These are phyloP conservation scores for Penicillium sp. DNA, from an alignment of 2,329 filamentous ascomycete genomes.

Conservation along the genomic window DNA sequence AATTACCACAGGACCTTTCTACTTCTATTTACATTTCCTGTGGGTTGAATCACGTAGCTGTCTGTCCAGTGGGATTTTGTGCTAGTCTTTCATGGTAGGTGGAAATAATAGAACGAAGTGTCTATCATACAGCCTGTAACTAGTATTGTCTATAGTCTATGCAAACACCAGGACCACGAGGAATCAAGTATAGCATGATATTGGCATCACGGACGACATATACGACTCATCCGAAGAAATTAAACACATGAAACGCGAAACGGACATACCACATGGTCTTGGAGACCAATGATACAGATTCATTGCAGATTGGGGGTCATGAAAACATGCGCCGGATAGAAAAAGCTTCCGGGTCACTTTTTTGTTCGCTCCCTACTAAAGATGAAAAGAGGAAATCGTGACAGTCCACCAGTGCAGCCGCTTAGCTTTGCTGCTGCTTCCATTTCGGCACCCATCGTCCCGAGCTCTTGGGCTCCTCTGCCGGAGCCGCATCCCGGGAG, in stretches of 20 bases:
- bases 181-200: conserved; percentile 11
- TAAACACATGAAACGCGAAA: conserved; percentile 17
- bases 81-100: too few relatives aligned
- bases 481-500: conserved; percentile 29
- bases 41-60: too few relatives aligned
- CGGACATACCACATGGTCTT: conserved; percentile 10
- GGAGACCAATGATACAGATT: conserved; percentile 24
- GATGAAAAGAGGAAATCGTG: conserved; percentile 18
- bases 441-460: conserved; percentile 36
- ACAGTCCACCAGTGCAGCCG: conserved; percentile 14
- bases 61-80: too few relatives aligned
- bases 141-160: too few relatives aligned
- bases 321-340: conserved; percentile 23
- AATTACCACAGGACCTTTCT: too few relatives aligned
- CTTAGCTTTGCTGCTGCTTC: conserved; percentile 36
- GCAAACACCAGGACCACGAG: conserved; percentile 8
- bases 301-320: conserved; percentile 24
- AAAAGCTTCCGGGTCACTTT: conserved; percentile 23
- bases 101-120: too few relatives aligned
- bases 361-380: conserved; percentile 18
- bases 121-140: too few relatives aligned
- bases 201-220: conserved; percentile 17
- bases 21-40: too few relatives aligned
- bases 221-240: conserved; percentile 11
- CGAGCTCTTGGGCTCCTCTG: conserved; percentile 27